Evolutionary conservation across 2,329 filamentous ascomycete species (phyloP).

Genomic region (Hymenoscyphus infarciens): DNA sequence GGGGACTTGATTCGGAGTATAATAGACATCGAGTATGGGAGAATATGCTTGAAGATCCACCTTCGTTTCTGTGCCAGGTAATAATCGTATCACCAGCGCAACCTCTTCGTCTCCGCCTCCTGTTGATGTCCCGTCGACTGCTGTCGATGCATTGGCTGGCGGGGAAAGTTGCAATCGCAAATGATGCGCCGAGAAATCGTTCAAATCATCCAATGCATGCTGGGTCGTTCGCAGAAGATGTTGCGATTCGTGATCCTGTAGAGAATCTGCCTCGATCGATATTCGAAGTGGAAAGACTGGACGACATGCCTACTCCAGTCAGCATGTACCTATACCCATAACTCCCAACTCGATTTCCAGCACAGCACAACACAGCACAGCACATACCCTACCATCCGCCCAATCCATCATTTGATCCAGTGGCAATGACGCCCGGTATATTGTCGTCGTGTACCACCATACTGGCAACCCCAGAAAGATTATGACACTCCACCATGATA

Average conservation of each 20-base stretch:
- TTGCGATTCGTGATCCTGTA: conserved; percentile 65
- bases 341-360: not conserved
- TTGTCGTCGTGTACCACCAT: conserved; percentile 94
- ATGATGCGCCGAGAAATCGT: conserved; percentile 82
- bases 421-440: conserved; percentile 82
- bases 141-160: conserved; percentile 27
- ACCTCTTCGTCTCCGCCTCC: conserved; percentile 45
- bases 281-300: conserved; percentile 86
- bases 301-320: conserved; percentile 65
- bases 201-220: conserved; percentile 78
- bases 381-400: conserved; percentile 78
- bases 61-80: conserved; percentile 56
- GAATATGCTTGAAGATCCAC: conserved; percentile 66
- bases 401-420: conserved; percentile 83
- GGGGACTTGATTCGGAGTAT: conserved; percentile 65
- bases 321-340: conserved; percentile 12
- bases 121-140: conserved; percentile 31
- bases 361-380: too few relatives aligned
- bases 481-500: conserved; percentile 89
- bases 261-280: conserved; percentile 64
- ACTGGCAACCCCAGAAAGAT: conserved; percentile 80
- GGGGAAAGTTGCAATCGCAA: conserved; percentile 65
- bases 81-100: conserved; percentile 68
- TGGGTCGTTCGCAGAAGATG: conserved; percentile 78
- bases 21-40: conserved; percentile 72